Base-by-base conservation (phyloP, 352 stramenopile genomes). In the Phytophthora chlamydospora region DNA sequence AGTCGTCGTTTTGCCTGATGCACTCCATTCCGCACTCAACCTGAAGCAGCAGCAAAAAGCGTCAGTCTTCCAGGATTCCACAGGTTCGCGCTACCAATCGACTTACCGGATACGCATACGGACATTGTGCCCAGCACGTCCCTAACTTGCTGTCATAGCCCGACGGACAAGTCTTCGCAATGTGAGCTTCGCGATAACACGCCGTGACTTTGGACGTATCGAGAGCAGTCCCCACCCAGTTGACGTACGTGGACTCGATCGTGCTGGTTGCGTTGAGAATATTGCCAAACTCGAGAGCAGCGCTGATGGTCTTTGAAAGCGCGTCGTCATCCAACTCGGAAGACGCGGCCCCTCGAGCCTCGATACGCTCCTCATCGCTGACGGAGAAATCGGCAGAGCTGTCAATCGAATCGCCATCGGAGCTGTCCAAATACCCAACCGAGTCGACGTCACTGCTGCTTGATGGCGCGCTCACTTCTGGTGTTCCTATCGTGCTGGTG, bases 131-230 rank as follows among this genome's bases (percentile, higher is more conserved):
- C 65, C 65, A 73, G 33, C 65, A 73, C 13, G 59, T 70, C 14
- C 41, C 65, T 29, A 60, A 14, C 9, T 71, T 69, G n/a, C 32
- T 39, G 2, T 67, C 40, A 36, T 33, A 75, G 17, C 38, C 56
- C 12, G 31, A 36, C 2, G 71, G 64, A 42, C 71, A 80, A 4
- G 35, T 60, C 27, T 61, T 58, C 7, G 45, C 58, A 12, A 75
- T 56, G 36, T 75, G 68, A 17, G 71, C 44, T 56, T 80, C 61
- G 7, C 71, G 71, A 24, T 77, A 77, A 24, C 71, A 80, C 3
- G 68, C 71, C 5, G 50, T 54, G 36, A 68, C 46, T 8, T 32
- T 57, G 6, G 62, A 58, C 36, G 50, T 66, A 10, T 63, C 62
- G 9, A 70, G 43, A 21, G 55, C 55, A 3, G 62, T 62, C 4